Evolutionary conservation across 192 early-diverging fungal genomes (phyloP).

Genomic region (Linnemannia schmuckeri): DNA sequence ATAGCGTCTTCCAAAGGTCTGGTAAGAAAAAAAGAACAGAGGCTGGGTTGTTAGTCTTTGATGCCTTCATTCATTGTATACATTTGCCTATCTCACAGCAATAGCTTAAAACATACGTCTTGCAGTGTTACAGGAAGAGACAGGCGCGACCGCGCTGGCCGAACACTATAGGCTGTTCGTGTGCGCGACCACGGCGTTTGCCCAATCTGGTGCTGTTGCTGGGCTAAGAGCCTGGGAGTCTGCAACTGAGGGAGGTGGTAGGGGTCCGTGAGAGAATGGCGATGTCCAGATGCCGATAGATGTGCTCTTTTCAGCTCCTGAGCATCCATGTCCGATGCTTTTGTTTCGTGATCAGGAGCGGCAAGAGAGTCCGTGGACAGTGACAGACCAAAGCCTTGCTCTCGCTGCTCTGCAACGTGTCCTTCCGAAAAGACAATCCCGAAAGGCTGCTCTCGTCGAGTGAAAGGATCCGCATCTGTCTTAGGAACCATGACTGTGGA

Average conservation of each 20-base stretch:
- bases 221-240: conserved; percentile 37
- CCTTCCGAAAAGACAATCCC: not conserved
- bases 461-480: not conserved
- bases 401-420: not conserved
- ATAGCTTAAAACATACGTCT: not conserved
- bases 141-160: conserved; percentile 3
- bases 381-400: not conserved
- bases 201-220: conserved; percentile 35
- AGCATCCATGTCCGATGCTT: not conserved
- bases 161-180: not conserved
- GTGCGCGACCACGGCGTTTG: conserved; percentile 27
- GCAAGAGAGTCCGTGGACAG: not conserved
- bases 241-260: conserved; percentile 29
- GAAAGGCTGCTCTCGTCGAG: not conserved
- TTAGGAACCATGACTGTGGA: not conserved
- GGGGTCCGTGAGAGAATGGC: not conserved
- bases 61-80: not conserved
- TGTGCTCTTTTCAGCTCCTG: not conserved
- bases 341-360: not conserved
- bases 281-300: not conserved
- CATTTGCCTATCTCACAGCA: not conserved
- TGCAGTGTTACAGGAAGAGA: conserved; percentile 18
- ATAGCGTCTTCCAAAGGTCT: conserved; percentile 28
- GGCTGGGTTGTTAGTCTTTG: not conserved
- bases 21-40: not conserved